Evolutionary conservation across 176 grass and related monocot genomes (phyloP), one percentile per base, ranked within the genome.

Genomic region (Carex pumila): DNA sequence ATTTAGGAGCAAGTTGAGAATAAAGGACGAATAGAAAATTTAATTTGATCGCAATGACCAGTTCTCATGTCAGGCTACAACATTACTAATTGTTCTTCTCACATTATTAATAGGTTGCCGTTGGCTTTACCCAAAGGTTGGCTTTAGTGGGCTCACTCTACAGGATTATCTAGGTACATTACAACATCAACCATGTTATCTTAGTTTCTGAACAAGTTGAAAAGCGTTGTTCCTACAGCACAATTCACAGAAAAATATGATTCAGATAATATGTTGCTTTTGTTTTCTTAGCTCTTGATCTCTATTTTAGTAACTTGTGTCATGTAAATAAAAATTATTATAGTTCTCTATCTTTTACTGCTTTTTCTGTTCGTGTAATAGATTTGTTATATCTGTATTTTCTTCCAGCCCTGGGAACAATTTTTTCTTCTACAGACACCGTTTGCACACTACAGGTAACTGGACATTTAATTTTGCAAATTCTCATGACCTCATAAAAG

Each of bases 361-460:
- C 17, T 47, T 73, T 3, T 52, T 52, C 18, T 73, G 43, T 73
- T 66, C 36, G 29, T 3, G 13, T 41, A 65, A 82, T 41, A 72
- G 32, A 15, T n/a, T 5, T 79, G 12, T 80, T 41, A 37, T 59
- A n/a, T n/a, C 32, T 59, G 83, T 65, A 11, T 32, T 55, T 85
- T 8, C 58, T 72, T 70, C 12, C 84, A 98, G 95, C 95, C 32
- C 79, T 98, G 61, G 95, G 92, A 84, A 86, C 89, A 63, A 98
- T 98, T 88, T 94, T 94, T 85, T 94, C 95, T 58, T 87, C 95
- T 0, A 94, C 95, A 79, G 95, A 98, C 80, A 94, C 92, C 9
- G 88, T 98, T 22, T 94, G 95, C 79, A 98, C 91, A 10, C 81
- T 98, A 71, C 91, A 93, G 90, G 95, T 98, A 53, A 21, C 1